Evolutionary conservation across 2,329 filamentous ascomycete species (phyloP), one percentile per base, ranked within the genome.

Genomic region (Ramularia endophylla): DNA sequence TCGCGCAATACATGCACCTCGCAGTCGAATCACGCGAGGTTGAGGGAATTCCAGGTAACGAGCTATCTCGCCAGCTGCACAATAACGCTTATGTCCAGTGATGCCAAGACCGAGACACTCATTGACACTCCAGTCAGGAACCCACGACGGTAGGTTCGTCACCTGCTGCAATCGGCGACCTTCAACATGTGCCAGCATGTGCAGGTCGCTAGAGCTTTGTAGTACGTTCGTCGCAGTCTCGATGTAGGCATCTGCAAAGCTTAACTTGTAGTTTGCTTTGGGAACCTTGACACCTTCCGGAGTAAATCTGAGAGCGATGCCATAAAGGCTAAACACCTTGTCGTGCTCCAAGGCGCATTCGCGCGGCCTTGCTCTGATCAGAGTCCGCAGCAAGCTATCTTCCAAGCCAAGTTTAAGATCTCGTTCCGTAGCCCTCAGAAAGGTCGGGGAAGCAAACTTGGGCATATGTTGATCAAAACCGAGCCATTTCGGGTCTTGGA

Each of bases 181-280:
- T 41, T 35, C 38, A 13, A 27, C 31, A 36, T 35, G 31, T 5
- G 38, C 38, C 13, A 41, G 31, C 7, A 41, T 27, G 13, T 41
- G 38, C 13, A 41, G 3, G 16, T 41, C 30, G 12, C n/a, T 28
- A 19, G 15, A 31, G 22, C 31, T 36, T 35, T 25, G n/a, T 25
- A 41, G 8, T 2, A 35, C 29, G 12, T 32, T 20, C 3, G 8
- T 28, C 3, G 38, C 38, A 7, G 31, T 29, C 13, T 34, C 8
- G 8, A 27, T 41, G 22, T 22, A 37, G 17, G 35, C 35, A 6
- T 22, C 19, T n/a, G 18, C 22, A 3, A 16, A 11, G 15, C 22
- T 27, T 8, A 27, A 16, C 4, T 27, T 16, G 35, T 37, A 37
- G 20, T 37, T 27, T 3, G 35, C 35, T 16, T 27, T 37, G 12